A percentile compares a stretch with the other conserved stretches of the same genome.
Conservation (phyloP, 1,284 basidiomycete species). For the Malassezia furfur region DNA sequence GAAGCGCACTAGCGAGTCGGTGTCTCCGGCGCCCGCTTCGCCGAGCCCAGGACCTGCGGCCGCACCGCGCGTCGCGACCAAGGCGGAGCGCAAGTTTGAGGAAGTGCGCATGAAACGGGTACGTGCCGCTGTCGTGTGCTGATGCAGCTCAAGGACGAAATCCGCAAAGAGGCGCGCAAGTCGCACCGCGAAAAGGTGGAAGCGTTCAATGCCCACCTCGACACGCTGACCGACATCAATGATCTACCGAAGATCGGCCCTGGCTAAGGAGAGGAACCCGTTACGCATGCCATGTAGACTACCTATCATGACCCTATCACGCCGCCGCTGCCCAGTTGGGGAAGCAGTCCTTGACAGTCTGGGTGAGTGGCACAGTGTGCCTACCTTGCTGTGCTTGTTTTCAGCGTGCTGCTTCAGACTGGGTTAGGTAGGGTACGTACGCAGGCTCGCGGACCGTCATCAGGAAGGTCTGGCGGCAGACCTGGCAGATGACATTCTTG, state of each 20-base stretch:
- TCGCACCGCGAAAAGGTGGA: conserved; percentile 92
- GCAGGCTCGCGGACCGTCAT: conserved; percentile 50
- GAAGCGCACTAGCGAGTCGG: too few relatives aligned
- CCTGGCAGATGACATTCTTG: conserved; percentile 51
- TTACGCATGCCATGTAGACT: neutral
- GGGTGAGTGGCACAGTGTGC: neutral
- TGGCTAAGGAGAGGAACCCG: conserved; percentile 10
- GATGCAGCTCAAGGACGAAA: conserved; percentile 50
- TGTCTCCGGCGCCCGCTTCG: neutral
- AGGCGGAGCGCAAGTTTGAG: conserved; percentile 80
- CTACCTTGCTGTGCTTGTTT: conserved; percentile 37
- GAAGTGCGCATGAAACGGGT: conserved; percentile 73
- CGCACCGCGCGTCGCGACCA: conserved; percentile 58
- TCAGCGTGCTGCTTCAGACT: conserved; percentile 32
- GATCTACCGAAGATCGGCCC: conserved; percentile 72
- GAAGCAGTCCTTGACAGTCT: conserved; percentile 19
- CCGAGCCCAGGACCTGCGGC: neutral
- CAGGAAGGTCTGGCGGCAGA: conserved; percentile 52
- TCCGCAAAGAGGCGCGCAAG: conserved; percentile 68
- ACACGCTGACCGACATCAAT: conserved; percentile 79
- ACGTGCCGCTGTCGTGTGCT: conserved; percentile 44
- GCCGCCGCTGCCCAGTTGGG: conserved; percentile 11
- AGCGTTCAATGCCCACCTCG: conserved; percentile 73
- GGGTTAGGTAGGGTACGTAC: conserved; percentile 14
- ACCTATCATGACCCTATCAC: neutral